phyloP scores from a whole-genome alignment of 2,329 filamentous ascomycete species.

The Ustulina deusta region DNA sequence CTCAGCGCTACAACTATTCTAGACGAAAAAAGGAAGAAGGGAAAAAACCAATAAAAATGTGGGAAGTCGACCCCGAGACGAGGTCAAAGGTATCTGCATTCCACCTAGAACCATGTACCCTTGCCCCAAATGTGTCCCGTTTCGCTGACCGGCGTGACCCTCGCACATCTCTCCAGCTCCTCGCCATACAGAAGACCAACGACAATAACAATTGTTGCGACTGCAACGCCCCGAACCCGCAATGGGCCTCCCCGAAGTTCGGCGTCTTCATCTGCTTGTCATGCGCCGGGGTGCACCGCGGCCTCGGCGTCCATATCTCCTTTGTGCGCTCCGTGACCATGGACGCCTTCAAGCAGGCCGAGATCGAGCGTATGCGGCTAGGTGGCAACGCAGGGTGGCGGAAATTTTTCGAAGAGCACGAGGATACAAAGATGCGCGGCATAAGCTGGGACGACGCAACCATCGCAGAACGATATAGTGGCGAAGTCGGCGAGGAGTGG shows the following conservation, averaged over 20 bases:
- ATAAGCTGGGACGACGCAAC: conserved; percentile 86
- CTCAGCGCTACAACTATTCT: background rate
- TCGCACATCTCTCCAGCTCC: conserved; percentile 68
- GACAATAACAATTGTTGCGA: conserved; percentile 94
- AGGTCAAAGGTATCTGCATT: conserved; percentile 79
- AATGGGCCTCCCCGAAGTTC: conserved; percentile 98
- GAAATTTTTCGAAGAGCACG: conserved; percentile 83
- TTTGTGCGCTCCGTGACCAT: conserved; percentile 98
- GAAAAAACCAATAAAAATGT: conserved; percentile 67
- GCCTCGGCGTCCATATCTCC: conserved; percentile 96
- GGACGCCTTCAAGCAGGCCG: conserved; percentile 95
- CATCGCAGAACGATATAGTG: conserved; percentile 90
- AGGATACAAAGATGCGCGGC: conserved; percentile 73
- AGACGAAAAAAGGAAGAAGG: background rate
- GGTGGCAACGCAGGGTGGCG: conserved; percentile 92
- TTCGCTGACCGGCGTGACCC: conserved; percentile 35
- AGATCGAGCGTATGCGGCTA: conserved; percentile 92
- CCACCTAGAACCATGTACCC: conserved; percentile 13
- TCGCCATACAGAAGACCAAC: conserved; percentile 89
- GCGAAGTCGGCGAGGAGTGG: conserved; percentile 92
- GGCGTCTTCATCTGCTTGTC: conserved; percentile 98
- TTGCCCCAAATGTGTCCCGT: conserved; percentile 21
- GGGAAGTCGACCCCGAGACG: conserved; percentile 99
- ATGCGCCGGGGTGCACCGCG: conserved; percentile 94
- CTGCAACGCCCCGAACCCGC: conserved; percentile 93